Conservation (phyloP, 2,329 filamentous ascomycete species). For the Ophidiomyces ophidiicola region DNA sequence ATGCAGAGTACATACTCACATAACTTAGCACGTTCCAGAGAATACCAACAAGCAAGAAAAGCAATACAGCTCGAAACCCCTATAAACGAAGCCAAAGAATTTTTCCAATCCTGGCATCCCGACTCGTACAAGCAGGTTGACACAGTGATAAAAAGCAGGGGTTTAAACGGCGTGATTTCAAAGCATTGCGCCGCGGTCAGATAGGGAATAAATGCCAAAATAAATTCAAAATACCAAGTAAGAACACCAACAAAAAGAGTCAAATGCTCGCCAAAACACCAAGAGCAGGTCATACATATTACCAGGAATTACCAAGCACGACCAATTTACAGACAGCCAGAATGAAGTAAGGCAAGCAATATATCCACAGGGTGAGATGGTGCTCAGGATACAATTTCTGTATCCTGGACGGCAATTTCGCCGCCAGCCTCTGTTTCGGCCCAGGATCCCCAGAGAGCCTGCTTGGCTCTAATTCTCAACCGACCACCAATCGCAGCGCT, state of each 20-base stretch:
- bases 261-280: background rate
- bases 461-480: conserved; percentile 77
- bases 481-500: conserved; percentile 59
- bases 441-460: conserved; percentile 95
- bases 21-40: too few species aligned
- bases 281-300: background rate
- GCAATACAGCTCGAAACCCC: too few species aligned
- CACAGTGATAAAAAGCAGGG: too few species aligned
- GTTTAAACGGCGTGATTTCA: too few species aligned
- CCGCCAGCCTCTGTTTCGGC: conserved; percentile 55
- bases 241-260: background rate
- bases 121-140: too few species aligned
- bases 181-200: too few species aligned
- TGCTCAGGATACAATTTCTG: conserved; percentile 19
- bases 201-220: too few species aligned
- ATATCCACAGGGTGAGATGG: background rate
- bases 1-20: too few species aligned
- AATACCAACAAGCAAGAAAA: too few species aligned
- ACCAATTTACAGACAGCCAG: too few species aligned
- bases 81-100: too few species aligned
- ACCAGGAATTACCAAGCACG: background rate
- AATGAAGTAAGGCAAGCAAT: background rate
- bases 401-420: conserved; percentile 30
- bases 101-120: too few species aligned
- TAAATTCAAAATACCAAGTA: background rate